Percentiles rank a stretch among this genome's conserved stretches.
phyloP scores from a whole-genome alignment of 495 filamentous ascomycete genomes.

The Lophiostoma macrostomum region DNA sequence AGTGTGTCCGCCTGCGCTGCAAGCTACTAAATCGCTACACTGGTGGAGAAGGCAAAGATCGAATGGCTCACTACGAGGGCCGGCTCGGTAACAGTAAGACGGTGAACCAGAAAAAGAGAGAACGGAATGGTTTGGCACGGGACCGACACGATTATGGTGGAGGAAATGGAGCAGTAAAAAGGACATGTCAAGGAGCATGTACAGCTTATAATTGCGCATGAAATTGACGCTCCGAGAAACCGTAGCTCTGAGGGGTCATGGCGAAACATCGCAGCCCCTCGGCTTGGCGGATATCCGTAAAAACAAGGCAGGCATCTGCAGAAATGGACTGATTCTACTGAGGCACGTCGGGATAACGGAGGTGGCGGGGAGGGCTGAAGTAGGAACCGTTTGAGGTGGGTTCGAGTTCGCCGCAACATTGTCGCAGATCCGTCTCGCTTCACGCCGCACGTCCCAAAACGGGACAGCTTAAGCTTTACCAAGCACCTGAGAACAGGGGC shows the following conservation, averaged over 20 bases:
- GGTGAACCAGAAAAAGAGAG: conserved; percentile 32
- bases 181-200: conserved; percentile 2
- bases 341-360: conserved; percentile 12
- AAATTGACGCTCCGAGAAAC: conserved; percentile 32
- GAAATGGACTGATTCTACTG: conserved; percentile 27
- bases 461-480: conserved; percentile 17
- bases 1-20: conserved; percentile 33
- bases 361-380: conserved; percentile 9
- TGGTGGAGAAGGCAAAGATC: conserved; percentile 23
- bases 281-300: conserved; percentile 32
- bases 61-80: conserved; percentile 35
- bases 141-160: conserved; percentile 24
- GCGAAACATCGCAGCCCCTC: conserved; percentile 35
- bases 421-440: conserved; percentile 35
- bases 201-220: conserved; percentile 34
- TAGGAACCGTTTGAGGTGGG: conserved; percentile 24
- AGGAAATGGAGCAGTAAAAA: conserved; percentile 18
- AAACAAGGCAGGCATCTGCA: conserved; percentile 14
- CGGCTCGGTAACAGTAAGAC: conserved; percentile 32
- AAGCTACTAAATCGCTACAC: conserved; percentile 17
- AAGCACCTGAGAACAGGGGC: conserved; percentile 1
- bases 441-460: conserved; percentile 16
- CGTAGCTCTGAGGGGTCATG: conserved; percentile 17
- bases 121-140: conserved; percentile 30
- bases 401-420: conserved; percentile 12